Percentiles rank a stretch among this genome's conserved stretches.
These are phyloP conservation scores for Mycena kentingensis DNA, from an alignment of 768 basidiomycete species.

Conservation along the genomic window DNA sequence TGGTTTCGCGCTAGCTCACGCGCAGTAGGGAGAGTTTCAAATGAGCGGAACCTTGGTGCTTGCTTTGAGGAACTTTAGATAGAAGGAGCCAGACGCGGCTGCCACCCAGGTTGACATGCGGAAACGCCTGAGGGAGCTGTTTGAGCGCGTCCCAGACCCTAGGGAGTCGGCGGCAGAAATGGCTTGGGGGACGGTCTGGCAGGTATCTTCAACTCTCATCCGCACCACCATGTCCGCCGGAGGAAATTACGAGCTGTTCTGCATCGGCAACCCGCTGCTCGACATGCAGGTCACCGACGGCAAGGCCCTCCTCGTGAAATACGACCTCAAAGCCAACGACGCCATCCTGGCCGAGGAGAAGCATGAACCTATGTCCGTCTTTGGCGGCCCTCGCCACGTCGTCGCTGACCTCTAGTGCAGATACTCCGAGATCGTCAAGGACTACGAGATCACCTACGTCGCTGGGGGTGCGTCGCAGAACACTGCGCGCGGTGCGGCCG, in stretches of 20 bases:
- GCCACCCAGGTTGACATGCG: too few relatives aligned
- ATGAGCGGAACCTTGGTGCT: too few relatives aligned
- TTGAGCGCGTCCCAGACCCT: too few relatives aligned
- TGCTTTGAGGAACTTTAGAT: too few relatives aligned
- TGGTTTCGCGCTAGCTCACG: too few relatives aligned
- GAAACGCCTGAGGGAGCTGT: too few relatives aligned
- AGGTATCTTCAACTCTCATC: background rate
- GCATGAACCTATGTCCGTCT: constrained; percentile 78
- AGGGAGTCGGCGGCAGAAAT: too few relatives aligned
- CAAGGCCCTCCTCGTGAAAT: constrained; percentile 84
- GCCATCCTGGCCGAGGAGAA: constrained; percentile 92
- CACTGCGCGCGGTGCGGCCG: constrained; percentile 93
- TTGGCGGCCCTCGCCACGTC: background rate
- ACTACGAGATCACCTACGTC: constrained; percentile 82
- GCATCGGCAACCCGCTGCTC: constrained; percentile 93
- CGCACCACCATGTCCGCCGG: constrained; percentile 14
- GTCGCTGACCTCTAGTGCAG: constrained; percentile 41
- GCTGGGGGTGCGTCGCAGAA: constrained; percentile 98
- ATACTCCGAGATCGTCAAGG: constrained; percentile 83
- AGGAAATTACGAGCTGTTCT: constrained; percentile 79
- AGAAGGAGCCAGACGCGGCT: too few relatives aligned
- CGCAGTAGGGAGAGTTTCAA: too few relatives aligned
- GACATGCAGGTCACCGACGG: constrained; percentile 93
- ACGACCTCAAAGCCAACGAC: constrained; percentile 89
- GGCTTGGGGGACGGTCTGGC: background rate